Conservation (phyloP, 306 rosid species). For the Sindora glabra region DNA sequence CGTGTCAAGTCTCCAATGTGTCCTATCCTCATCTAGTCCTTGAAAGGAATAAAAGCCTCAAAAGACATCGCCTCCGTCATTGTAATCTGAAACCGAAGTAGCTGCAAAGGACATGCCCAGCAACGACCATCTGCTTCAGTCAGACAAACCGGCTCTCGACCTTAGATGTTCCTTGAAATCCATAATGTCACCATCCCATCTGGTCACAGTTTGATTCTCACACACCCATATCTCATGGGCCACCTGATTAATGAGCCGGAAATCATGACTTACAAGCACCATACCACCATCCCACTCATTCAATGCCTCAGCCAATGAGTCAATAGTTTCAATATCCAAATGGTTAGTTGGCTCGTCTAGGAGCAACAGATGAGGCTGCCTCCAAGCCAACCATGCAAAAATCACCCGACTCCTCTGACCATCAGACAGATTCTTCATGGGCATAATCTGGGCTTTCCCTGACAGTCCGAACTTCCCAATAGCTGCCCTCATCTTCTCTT, state of each 20-base stretch:
- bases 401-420: slow-evolving; percentile 96
- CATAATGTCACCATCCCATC: slow-evolving; percentile 94
- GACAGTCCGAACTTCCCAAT: slow-evolving; percentile 88
- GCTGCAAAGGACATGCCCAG: too few species aligned
- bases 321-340: slow-evolving; percentile 94
- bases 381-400: slow-evolving; percentile 91
- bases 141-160: slow-evolving; percentile 70
- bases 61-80: too few species aligned
- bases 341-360: slow-evolving; percentile 96
- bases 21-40: slow-evolving; percentile 2
- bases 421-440: slow-evolving; percentile 90
- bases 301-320: slow-evolving; percentile 89
- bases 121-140: slow-evolving; percentile 26
- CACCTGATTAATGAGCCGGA: slow-evolving; percentile 96
- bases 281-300: slow-evolving; percentile 99
- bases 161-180: slow-evolving; percentile 77
- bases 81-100: too few species aligned
- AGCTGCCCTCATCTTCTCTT: slow-evolving; percentile 91
- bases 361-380: slow-evolving; percentile 87
- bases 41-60: slow-evolving; percentile 18
- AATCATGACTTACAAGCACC: slow-evolving; percentile 97
- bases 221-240: slow-evolving; percentile 98
- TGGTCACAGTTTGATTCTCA: slow-evolving; percentile 73
- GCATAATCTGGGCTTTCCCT: slow-evolving; percentile 96
- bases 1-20: slow-evolving; percentile 2